A percentile compares a stretch with the other conserved stretches of the same genome.
Evolutionary conservation across 2,329 filamentous ascomycete genomes (phyloP).

Genomic region (Sphaerulina vaccinii): DNA sequence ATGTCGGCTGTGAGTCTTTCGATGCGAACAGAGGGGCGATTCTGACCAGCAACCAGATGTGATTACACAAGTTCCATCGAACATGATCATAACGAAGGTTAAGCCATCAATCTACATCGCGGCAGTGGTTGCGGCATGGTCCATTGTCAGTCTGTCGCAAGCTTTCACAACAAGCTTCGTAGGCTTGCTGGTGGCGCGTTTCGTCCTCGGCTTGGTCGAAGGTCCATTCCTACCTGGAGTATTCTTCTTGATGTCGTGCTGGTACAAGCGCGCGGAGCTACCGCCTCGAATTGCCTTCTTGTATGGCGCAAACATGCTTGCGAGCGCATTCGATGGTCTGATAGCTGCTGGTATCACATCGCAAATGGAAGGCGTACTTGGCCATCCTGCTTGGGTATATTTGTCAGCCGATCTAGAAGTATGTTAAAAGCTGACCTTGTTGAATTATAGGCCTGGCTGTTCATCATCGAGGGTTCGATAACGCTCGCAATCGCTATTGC

Average conservation of each 20-base stretch:
- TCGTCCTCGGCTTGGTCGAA: constrained; percentile 38
- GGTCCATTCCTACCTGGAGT: constrained; percentile 39
- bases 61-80: constrained; percentile 38
- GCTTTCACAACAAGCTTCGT: constrained; percentile 38
- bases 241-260: constrained; percentile 44
- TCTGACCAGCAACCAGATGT: no score
- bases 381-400: constrained; percentile 34
- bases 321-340: constrained; percentile 26
- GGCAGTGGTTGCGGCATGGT: constrained; percentile 35
- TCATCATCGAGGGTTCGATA: constrained; percentile 27
- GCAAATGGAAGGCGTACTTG: constrained; percentile 32
- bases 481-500: no score
- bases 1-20: no score
- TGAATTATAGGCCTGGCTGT: no score
- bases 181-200: constrained; percentile 38
- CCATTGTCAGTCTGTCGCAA: constrained; percentile 33
- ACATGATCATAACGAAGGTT: constrained; percentile 47
- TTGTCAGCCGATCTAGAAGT: neutral
- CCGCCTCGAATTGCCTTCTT: constrained; percentile 39
- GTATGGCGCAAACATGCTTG: constrained; percentile 34
- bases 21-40: no score
- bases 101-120: constrained; percentile 44
- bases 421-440: neutral
- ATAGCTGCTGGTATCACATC: constrained; percentile 22
- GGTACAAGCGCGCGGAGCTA: constrained; percentile 43